These are phyloP conservation scores for Hanseniaspora lindneri DNA, from an alignment of 805 yeast species.

Conservation along the genomic window DNA sequence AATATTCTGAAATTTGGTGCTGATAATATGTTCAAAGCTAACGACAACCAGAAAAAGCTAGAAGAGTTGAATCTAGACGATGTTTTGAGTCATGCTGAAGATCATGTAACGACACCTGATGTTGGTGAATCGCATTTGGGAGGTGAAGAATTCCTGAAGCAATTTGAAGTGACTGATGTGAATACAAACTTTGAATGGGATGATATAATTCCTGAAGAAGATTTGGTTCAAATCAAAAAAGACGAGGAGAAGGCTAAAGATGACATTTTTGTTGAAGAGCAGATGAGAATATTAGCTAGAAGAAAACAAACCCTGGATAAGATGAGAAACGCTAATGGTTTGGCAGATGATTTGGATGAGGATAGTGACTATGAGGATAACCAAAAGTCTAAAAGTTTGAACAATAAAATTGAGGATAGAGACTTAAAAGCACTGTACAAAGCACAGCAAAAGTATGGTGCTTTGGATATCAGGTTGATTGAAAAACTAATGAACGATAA, in stretches of 20 bases:
- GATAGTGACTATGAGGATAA: conserved; percentile 31
- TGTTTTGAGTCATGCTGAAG: conserved; percentile 92
- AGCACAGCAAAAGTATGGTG: conserved; percentile 72
- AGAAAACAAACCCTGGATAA: conserved; percentile 62
- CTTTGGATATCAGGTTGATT: conserved; percentile 53
- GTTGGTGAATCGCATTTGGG: conserved; percentile 95
- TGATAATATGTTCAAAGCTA: conserved; percentile 93
- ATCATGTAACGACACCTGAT: conserved; percentile 91
- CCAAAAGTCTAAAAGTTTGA: conserved; percentile 33
- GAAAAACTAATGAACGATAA: conserved; percentile 85
- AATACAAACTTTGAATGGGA: conserved; percentile 99
- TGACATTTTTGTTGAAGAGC: conserved; percentile 77
- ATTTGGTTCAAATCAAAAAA: conserved; percentile 73
- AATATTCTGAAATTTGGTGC: conserved; percentile 97
- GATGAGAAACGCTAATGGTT: conserved; percentile 37
- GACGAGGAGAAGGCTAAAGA: conserved; percentile 81
- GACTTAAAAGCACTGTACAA: conserved; percentile 79
- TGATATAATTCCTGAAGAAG: conserved; percentile 94
- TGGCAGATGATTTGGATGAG: conserved; percentile 32
- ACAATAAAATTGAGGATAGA: conserved; percentile 59
- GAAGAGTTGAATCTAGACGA: conserved; percentile 94
- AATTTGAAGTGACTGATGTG: conserved; percentile 95
- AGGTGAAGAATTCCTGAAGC: conserved; percentile 93
- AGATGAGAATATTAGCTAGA: conserved; percentile 74
- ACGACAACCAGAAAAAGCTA: conserved; percentile 85